Base-by-base conservation (phyloP, 495 filamentous ascomycete species). In the Aspergillus ostianus region DNA sequence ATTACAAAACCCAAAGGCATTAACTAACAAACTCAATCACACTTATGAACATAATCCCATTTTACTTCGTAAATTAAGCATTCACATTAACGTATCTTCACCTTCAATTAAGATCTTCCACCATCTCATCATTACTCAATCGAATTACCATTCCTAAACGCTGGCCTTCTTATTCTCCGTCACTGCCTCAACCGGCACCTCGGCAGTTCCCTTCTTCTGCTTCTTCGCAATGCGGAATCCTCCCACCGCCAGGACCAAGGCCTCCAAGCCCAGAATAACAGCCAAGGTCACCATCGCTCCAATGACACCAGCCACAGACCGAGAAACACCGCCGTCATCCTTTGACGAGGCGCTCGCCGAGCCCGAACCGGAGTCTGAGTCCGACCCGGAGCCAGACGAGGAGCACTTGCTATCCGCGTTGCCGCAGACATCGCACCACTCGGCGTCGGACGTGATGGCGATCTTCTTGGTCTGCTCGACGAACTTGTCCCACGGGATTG, bases 281-380 rank as follows among this genome's bases (percentile, higher is more conserved):
- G 74, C 85, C 27, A 88, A 65, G 3, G 85, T 85, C 2, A 87
- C 82, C 69, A 86, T 79, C 1, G 85, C 86, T 32, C 85, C 85
- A 67, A 88, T 85, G 8, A 87, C 83, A 55, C 85, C 85, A 3
- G 73, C 82, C 60, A 78, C 79, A 18, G 71, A 54, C 47, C 71
- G 67, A 45, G 73, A 73, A 17, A 80, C 67, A 21, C 74, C 72
- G 18, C 68, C 55, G 13, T 44, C 17, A 19, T 51, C 46, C 53
- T 27, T 57, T 5, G 61, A 60, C 8, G 46, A 23, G 4, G 67
- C 51, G 27, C 41, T 15, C 17, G 62, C 60, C 0, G 71, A 65
- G 12, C 53, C 58, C 0, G 70, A 65, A 9, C 53, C 62, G 0
- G 65, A 21, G 18, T 52, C 61, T 0, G 69, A 52, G 29, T 47